Base-by-base conservation (phyloP, 1,284 basidiomycete genomes). In the Cutaneotrichosporon sp. region DNA sequence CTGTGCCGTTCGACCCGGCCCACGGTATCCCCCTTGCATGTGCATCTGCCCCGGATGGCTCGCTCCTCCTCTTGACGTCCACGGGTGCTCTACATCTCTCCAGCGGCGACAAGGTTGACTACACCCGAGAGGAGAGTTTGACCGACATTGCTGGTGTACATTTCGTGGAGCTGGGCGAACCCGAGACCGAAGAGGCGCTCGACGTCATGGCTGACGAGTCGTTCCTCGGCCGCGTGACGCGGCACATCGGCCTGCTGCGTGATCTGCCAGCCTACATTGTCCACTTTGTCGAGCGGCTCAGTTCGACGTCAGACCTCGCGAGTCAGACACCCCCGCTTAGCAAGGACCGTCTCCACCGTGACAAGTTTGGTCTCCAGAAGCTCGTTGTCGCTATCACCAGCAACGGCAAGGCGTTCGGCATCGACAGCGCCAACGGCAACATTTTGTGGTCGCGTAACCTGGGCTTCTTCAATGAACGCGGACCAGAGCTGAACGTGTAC, bases 321-420 rank as follows among this genome's bases (percentile, higher is more conserved):
- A 55, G 68, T 34, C 61, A 68, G 11, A 70, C 78, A 3, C 60
- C 71, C 10, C 77, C 74, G 35, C 70, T 70, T 12, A 65, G 68
- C n/a, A 54, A 66, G 12, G 61, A 57, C 14, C 48, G 55, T 19
- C 76, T 85, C 0, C 77, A 78, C 45, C 82, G 87, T 3, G 90
- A 96, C 66, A 76, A 84, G 1, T 96, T 94, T 67, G 92, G 90
- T 0, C 90, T 96, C 72, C 81, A 87, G 43, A 90, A 96, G 70
- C 71, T 97, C 34, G 80, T 93, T 45, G 80, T 96, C 3, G 80
- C 79, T 3, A 86, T 84, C 0, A 90, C 88, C 1, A 62, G 76
- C 2, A 78, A 80, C 29, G 90, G 90, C 17, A 90, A 90, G 67
- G 63, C 93, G 0, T 90, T 85, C 65, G 92, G 85, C 0, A 74